Conservation (phyloP, 768 basidiomycete species). For the Lanmaoa rubissima region DNA sequence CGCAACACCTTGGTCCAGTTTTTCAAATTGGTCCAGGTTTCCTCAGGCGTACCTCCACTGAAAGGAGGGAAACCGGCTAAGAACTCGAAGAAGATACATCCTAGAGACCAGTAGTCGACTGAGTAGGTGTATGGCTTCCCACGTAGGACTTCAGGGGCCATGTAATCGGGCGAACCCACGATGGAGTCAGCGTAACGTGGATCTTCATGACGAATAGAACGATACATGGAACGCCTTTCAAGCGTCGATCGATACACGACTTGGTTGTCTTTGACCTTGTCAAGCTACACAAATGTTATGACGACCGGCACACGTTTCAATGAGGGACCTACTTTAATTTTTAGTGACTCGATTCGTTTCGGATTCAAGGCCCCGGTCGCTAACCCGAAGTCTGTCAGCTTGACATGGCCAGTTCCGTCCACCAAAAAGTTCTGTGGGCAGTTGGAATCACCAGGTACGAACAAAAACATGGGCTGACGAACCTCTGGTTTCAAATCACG, state of each 20-base stretch:
- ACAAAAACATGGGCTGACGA: slow-evolving; percentile 14
- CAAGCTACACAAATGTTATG: slow-evolving; percentile 56
- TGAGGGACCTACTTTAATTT: slow-evolving; percentile 66
- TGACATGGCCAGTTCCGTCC: slow-evolving; percentile 94
- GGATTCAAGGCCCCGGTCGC: slow-evolving; percentile 97
- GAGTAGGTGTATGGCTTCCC: slow-evolving; percentile 95
- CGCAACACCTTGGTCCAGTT: slow-evolving; percentile 93
- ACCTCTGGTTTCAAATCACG: slow-evolving; percentile 98
- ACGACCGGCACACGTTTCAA: not conserved
- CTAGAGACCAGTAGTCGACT: slow-evolving; percentile 98
- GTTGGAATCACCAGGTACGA: not conserved
- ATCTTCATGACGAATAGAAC: slow-evolving; percentile 86
- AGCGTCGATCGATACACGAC: slow-evolving; percentile 88
- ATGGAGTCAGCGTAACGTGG: slow-evolving; percentile 95
- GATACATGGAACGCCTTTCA: slow-evolving; percentile 93
- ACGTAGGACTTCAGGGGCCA: slow-evolving; percentile 92
- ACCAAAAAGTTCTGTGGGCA: slow-evolving; percentile 86
- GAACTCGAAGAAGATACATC: slow-evolving; percentile 98
- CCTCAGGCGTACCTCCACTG: slow-evolving; percentile 91
- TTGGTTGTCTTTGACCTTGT: slow-evolving; percentile 93
- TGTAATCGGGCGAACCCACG: slow-evolving; percentile 98
- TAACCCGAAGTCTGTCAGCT: slow-evolving; percentile 95
- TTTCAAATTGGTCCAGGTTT: slow-evolving; percentile 98
- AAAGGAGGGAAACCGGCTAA: slow-evolving; percentile 97
- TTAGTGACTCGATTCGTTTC: slow-evolving; percentile 89